A percentile compares a stretch with the other conserved stretches of the same genome.
phyloP scores from a whole-genome alignment of 768 basidiomycete genomes.

The Calocera viscosa region DNA sequence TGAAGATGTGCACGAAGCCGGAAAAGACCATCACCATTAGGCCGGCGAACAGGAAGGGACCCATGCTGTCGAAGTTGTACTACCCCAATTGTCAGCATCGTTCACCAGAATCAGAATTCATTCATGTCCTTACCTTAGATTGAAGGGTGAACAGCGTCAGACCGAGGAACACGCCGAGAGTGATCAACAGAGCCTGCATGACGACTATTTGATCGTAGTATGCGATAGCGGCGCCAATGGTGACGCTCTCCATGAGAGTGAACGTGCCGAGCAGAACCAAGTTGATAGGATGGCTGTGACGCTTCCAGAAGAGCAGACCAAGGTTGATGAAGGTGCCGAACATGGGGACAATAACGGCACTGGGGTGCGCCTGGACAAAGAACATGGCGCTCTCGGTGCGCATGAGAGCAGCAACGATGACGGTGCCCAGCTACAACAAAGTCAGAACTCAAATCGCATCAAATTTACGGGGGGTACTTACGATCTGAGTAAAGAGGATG shows the following conservation, averaged over 20 bases:
- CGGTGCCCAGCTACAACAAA: constrained; percentile 48
- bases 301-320: constrained; percentile 78
- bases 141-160: constrained; percentile 91
- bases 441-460: background rate
- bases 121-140: constrained; percentile 65
- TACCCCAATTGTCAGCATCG: constrained; percentile 24
- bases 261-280: constrained; percentile 73
- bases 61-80: constrained; percentile 61
- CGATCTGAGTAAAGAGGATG: constrained; percentile 46
- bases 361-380: constrained; percentile 65
- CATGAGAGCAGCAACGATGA: constrained; percentile 59
- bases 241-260: constrained; percentile 81
- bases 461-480: constrained; percentile 30
- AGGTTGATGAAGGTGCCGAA: constrained; percentile 71
- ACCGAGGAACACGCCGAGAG: constrained; percentile 83
- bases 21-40: background rate
- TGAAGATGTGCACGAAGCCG: constrained; percentile 4
- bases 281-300: constrained; percentile 82
- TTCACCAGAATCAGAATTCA: background rate
- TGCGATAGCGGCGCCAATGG: constrained; percentile 72
- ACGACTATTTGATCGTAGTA: constrained; percentile 63
- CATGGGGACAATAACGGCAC: constrained; percentile 33
- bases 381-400: constrained; percentile 49
- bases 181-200: constrained; percentile 83
- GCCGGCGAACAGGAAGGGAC: constrained; percentile 1